Percentiles rank a stretch among this genome's conserved stretches.
Evolutionary conservation across 192 early-diverging fungal species (phyloP).

Genomic region (Coemansia umbellata): DNA sequence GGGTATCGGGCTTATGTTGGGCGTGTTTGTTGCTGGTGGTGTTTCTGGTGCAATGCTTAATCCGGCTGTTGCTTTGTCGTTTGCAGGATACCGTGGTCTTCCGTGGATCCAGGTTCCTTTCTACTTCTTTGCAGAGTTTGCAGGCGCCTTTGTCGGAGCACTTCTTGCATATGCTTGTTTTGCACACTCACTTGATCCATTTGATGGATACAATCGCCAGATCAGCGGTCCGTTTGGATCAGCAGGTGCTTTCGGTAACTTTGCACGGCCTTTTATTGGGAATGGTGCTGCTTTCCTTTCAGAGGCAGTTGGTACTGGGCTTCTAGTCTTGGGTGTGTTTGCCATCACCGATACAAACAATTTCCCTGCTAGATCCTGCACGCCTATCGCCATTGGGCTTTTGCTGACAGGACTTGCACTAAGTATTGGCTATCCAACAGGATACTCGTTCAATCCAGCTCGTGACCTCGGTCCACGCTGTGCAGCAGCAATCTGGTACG

Average conservation of each 20-base stretch:
- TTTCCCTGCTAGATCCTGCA: conserved; percentile 46
- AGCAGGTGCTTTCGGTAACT: conserved; percentile 48
- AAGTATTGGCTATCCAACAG: conserved; percentile 58
- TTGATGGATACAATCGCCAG: conserved; percentile 45
- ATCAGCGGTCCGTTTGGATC: conserved; percentile 35
- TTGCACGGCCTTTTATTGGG: conserved; percentile 49
- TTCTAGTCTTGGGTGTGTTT: conserved; percentile 59
- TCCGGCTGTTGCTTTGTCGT: conserved; percentile 49
- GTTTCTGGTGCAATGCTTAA: conserved; percentile 52
- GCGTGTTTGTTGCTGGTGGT: conserved; percentile 43
- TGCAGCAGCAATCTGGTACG: conserved; percentile 67
- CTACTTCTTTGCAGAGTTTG: conserved; percentile 51
- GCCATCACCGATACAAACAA: conserved; percentile 57
- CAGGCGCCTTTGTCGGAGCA: conserved; percentile 54
- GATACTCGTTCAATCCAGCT: conserved; percentile 68
- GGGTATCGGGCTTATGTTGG: conserved; percentile 50
- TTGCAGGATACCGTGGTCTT: conserved; percentile 50
- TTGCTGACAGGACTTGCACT: conserved; percentile 55
- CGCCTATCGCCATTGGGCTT: conserved; percentile 59
- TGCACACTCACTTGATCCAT: conserved; percentile 45
- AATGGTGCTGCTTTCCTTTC: conserved; percentile 48
- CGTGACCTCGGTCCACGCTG: conserved; percentile 75
- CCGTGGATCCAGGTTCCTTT: conserved; percentile 53
- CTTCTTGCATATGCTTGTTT: conserved; percentile 46
- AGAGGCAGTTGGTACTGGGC: conserved; percentile 62